phyloP scores from a whole-genome alignment of 805 yeast genomes.

The Jamesozyma gamospora region DNA sequence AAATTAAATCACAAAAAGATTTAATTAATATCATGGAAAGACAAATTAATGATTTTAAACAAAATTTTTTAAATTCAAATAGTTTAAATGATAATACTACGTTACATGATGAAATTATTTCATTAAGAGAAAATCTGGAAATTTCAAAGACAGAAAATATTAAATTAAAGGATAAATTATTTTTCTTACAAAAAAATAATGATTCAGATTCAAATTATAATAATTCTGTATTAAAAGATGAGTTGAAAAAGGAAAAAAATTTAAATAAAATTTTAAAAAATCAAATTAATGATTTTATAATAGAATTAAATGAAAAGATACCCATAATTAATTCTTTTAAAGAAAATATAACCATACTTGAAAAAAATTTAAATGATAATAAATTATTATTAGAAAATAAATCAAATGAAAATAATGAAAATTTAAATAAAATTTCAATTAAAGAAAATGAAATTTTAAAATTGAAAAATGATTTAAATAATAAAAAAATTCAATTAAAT shows the following conservation, averaged over 20 bases:
- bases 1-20: slow-evolving; percentile 49
- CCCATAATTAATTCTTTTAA: slow-evolving; percentile 63
- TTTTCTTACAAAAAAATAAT: too few species aligned
- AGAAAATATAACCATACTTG: slow-evolving; percentile 43
- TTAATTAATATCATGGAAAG: slow-evolving; percentile 22
- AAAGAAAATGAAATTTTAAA: slow-evolving; percentile 12
- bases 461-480: slow-evolving; percentile 28
- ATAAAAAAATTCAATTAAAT: slow-evolving; percentile 43
- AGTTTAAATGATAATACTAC: slow-evolving; percentile 10
- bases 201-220: slow-evolving; percentile 43
- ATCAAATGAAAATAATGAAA: slow-evolving; percentile 41
- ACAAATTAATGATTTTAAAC: slow-evolving; percentile 34
- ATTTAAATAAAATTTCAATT: slow-evolving; percentile 14
- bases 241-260: slow-evolving; percentile 53
- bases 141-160: slow-evolving; percentile 24
- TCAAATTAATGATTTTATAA: slow-evolving; percentile 59
- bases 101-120: neutral
- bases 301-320: slow-evolving; percentile 65
- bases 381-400: slow-evolving; percentile 44
- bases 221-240: slow-evolving; percentile 51
- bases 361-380: slow-evolving; percentile 46
- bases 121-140: slow-evolving; percentile 13
- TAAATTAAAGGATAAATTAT: slow-evolving; percentile 32
- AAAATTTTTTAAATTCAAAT: slow-evolving; percentile 8
- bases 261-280: slow-evolving; percentile 58